phyloP scores from a whole-genome alignment of 495 filamentous ascomycete species.

The Trypethelium eluteriae region DNA sequence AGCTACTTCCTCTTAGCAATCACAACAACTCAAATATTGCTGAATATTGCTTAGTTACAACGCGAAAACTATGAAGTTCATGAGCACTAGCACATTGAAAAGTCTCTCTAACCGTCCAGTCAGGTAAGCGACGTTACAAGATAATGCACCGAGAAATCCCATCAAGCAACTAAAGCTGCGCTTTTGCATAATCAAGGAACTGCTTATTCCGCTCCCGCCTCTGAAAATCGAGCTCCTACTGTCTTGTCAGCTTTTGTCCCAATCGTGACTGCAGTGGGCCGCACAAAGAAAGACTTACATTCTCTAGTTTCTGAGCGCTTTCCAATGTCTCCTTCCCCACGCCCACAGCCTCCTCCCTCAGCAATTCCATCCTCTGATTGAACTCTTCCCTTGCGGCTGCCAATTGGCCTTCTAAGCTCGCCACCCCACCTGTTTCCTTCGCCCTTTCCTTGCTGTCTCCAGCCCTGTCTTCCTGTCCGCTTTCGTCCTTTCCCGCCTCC shows the following conservation, averaged over 20 bases:
- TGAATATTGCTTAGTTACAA: no score
- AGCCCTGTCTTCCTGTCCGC: not conserved
- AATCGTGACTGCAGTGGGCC: not conserved
- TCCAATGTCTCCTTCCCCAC: conserved; percentile 17
- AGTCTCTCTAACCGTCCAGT: no score
- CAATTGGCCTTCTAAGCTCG: not conserved
- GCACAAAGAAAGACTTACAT: not conserved
- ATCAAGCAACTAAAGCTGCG: not conserved
- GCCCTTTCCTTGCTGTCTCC: not conserved
- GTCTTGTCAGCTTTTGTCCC: not conserved
- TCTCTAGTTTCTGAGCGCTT: not conserved
- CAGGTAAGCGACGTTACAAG: no score
- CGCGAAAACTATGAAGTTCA: no score
- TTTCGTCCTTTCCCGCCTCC: not conserved
- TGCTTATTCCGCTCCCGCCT: not conserved
- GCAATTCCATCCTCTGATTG: not conserved
- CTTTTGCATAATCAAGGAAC: conserved; percentile 4
- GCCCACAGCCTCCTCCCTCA: conserved; percentile 7
- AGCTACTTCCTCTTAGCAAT: no score
- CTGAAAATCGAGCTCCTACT: not conserved
- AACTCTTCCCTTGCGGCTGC: not conserved
- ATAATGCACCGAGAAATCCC: no score
- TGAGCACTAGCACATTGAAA: no score
- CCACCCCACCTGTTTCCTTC: conserved; percentile 6
- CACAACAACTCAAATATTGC: no score